Evolutionary conservation across 345 rosid genomes (phyloP).

Genomic region (Gossypium thurberi): DNA sequence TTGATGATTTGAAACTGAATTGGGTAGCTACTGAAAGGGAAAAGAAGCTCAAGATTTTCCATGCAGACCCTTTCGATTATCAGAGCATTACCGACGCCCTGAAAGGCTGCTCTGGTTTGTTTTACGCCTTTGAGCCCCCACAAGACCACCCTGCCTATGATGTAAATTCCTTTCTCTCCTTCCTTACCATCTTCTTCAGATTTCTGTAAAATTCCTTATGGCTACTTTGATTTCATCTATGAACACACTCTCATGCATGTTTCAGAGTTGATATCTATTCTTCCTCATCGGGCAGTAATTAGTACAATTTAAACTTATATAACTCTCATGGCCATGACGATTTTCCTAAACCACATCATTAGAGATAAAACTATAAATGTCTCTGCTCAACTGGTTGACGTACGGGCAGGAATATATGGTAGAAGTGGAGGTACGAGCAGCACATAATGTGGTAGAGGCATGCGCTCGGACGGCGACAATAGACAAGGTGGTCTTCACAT

Average conservation of each 20-base stretch:
- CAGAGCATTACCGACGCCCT: slow-evolving; percentile 47
- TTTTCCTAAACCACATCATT: not conserved
- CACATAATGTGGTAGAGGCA: slow-evolving; percentile 65
- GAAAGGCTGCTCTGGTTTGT: slow-evolving; percentile 51
- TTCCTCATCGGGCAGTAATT: not conserved
- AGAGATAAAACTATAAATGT: not conserved
- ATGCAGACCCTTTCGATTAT: slow-evolving; percentile 53
- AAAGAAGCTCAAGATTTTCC: slow-evolving; percentile 40
- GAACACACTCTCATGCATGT: not conserved
- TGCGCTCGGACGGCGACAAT: slow-evolving; percentile 55
- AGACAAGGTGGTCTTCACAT: slow-evolving; percentile 59
- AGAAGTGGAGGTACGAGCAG: slow-evolving; percentile 59
- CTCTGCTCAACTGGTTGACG: not conserved
- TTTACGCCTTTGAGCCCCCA: slow-evolving; percentile 50
- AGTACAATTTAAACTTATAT: not conserved
- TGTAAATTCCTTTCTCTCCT: slow-evolving; percentile 23
- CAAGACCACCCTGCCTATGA: slow-evolving; percentile 41
- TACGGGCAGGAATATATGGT: slow-evolving; percentile 45
- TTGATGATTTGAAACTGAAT: slow-evolving; percentile 22
- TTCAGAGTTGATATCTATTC: not conserved
- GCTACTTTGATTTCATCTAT: not conserved
- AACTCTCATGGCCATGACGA: not conserved
- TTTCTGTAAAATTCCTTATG: not conserved
- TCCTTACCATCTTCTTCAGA: not conserved
- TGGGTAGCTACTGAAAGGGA: slow-evolving; percentile 18